A percentile compares a stretch with the other conserved stretches of the same genome.
phyloP scores from a whole-genome alignment of 306 rosid species.

The Sicyos edulis region DNA sequence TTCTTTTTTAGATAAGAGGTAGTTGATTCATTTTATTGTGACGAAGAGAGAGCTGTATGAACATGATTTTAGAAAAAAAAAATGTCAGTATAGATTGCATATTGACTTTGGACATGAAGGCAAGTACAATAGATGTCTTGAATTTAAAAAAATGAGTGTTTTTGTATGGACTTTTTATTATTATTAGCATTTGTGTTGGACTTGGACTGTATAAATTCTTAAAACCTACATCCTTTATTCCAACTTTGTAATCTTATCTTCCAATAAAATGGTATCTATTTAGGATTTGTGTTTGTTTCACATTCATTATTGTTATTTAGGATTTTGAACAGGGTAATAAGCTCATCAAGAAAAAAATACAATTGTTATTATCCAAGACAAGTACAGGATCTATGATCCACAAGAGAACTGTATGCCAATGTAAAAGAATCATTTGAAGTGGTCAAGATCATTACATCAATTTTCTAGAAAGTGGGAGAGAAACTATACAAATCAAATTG shows the following conservation, averaged over 20 bases:
- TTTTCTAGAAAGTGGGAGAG: not conserved
- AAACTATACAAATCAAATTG: constrained; percentile 15
- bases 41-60: not conserved
- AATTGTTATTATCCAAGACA: not conserved
- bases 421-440: not conserved
- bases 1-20: not conserved
- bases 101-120: not conserved
- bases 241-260: no score
- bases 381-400: not conserved
- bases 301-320: no score
- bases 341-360: not conserved
- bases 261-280: no score
- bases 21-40: not conserved
- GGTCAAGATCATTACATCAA: not conserved
- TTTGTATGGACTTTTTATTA: no score
- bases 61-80: not conserved
- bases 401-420: not conserved
- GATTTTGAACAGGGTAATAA: not conserved
- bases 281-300: no score
- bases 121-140: not conserved
- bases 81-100: not conserved
- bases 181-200: not conserved
- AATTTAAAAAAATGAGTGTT: not conserved
- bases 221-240: no score
- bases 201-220: no score